Evolutionary conservation across 345 rosid species (phyloP), one percentile per base, ranked within the genome.

Genomic region (Cardamine chenopodiifolia): DNA sequence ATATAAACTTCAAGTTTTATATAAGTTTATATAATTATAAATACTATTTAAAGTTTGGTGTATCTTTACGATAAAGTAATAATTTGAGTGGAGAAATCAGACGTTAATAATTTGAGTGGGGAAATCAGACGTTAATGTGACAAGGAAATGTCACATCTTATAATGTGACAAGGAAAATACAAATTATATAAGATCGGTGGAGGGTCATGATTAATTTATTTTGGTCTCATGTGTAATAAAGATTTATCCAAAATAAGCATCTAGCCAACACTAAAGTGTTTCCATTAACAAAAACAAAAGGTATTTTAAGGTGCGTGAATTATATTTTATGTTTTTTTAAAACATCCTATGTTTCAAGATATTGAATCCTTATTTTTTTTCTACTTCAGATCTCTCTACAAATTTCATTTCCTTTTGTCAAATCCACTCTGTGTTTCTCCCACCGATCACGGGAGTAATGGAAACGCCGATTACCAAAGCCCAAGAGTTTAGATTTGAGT

Each of bases 401-500:
- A 39, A 13, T 13, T 13, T 13, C 15, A 39, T 42, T 42, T 42
- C 7, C 47, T 14, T 42, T 6, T 14, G 47, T 15, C 1, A 14
- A 42, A 15, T 42, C 18, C 15, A 1, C 8, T 42, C 18, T 42
- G 47, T 42, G 47, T 53, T 19, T 48, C 54, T 60, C 65, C 29
- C 25, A 37, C 20, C 17, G 34, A 62, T 39, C 44, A 59, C 66
- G 62, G 70, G 69, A 39, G 45, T 13, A 19, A 72, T 77, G 84
- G 83, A 76, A 62, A 53, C 61, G 18, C 34, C 31, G 29, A 67
- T 9, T 0, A 15, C 35, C 23, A 66, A 81, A 48, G 56, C 70
- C 6, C 85, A 70, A 45, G 14, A 72, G 73, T 76, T 88, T 71
- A 84, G 97, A 61, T 58, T 71, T 56, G 78, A 87, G 65, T 93